phyloP scores from a whole-genome alignment of 768 basidiomycete species.

The Strobilomyces dryophilus region DNA sequence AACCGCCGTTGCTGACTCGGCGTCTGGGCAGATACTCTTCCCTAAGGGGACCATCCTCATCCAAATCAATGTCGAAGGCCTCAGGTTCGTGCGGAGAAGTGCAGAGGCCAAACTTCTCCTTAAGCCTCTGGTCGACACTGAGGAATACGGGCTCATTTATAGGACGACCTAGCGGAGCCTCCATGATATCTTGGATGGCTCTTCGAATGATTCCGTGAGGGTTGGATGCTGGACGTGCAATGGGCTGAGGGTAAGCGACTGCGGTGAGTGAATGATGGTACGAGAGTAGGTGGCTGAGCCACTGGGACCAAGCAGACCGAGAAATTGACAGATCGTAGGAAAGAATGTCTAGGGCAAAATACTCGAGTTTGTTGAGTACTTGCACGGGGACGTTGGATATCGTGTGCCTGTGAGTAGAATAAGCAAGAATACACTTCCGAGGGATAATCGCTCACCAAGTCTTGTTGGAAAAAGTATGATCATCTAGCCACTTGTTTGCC shows the following conservation, averaged over 20 bases:
- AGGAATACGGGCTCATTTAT: constrained; percentile 61
- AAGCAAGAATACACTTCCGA: not conserved
- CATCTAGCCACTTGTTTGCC: constrained; percentile 86
- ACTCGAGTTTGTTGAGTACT: constrained; percentile 67
- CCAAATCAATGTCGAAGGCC: constrained; percentile 69
- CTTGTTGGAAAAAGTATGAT: constrained; percentile 87
- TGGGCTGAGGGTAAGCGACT: constrained; percentile 63
- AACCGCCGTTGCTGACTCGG: constrained; percentile 33
- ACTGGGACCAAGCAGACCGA: constrained; percentile 59
- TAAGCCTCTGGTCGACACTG: constrained; percentile 61
- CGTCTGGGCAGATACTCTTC: constrained; percentile 79
- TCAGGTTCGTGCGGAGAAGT: constrained; percentile 39
- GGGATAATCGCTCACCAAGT: constrained; percentile 56
- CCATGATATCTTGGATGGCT: constrained; percentile 65
- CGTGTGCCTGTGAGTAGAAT: constrained; percentile 54
- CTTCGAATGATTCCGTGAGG: constrained; percentile 67
- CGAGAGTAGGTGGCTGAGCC: constrained; percentile 61
- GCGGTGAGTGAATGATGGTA: constrained; percentile 64
- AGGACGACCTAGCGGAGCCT: constrained; percentile 37
- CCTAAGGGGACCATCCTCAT: constrained; percentile 77
- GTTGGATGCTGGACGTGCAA: constrained; percentile 70
- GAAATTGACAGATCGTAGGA: constrained; percentile 67
- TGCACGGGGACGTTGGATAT: constrained; percentile 74
- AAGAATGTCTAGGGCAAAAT: constrained; percentile 66
- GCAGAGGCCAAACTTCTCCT: constrained; percentile 47